Evolutionary conservation across 2,329 filamentous ascomycete species (phyloP).

Genomic region (Claviceps cyperi): DNA sequence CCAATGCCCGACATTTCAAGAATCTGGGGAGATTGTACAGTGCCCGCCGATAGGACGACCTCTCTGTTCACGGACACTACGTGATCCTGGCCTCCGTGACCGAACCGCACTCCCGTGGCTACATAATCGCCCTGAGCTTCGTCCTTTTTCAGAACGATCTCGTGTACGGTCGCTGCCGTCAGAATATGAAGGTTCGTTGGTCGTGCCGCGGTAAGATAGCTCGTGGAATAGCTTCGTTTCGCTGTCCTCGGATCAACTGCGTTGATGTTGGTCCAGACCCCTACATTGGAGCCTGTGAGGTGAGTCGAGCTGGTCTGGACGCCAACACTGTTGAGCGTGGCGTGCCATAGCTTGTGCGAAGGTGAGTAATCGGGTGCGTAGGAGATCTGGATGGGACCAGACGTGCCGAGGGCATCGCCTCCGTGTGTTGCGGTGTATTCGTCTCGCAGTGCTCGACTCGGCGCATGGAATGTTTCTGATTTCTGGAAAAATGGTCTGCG

Average conservation of each 20-base stretch:
- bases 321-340: constrained; percentile 29
- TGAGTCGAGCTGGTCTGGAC: constrained; percentile 26
- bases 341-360: constrained; percentile 33
- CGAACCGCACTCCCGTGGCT: constrained; percentile 21
- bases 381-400: constrained; percentile 34
- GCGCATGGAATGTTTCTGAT: constrained; percentile 31
- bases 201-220: constrained; percentile 24
- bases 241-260: constrained; percentile 31
- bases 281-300: constrained; percentile 33
- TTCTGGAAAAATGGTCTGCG: constrained; percentile 34
- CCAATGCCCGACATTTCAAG: constrained; percentile 50
- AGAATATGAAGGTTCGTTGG: constrained; percentile 27
- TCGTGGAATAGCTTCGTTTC: constrained; percentile 33
- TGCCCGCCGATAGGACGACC: constrained; percentile 45
- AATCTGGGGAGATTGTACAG: constrained; percentile 40
- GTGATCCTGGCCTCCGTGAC: constrained; percentile 20
- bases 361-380: constrained; percentile 26
- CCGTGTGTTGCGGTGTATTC: constrained; percentile 25
- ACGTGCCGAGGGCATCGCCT: constrained; percentile 24
- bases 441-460: constrained; percentile 17
- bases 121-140: constrained; percentile 5
- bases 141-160: constrained; percentile 14
- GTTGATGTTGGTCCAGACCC: constrained; percentile 34
- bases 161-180: constrained; percentile 15
- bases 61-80: constrained; percentile 30